phyloP scores from a whole-genome alignment of 2,329 filamentous ascomycete species.

The Cercospora brassicicola region DNA sequence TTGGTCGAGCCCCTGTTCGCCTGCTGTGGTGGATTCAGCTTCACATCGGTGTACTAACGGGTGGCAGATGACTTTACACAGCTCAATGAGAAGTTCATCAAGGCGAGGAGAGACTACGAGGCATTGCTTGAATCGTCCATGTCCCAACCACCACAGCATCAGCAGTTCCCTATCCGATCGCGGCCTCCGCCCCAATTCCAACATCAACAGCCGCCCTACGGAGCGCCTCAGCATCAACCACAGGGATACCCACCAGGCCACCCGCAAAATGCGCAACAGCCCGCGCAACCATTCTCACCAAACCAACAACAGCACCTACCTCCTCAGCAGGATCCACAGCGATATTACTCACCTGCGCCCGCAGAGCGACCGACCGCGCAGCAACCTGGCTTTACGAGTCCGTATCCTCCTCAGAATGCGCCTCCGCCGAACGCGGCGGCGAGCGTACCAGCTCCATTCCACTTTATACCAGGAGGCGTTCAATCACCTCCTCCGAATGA shows the following conservation, averaged over 20 bases:
- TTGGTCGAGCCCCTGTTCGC: conserved; percentile 42
- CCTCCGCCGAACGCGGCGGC: conserved; percentile 24
- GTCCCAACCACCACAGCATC: conserved; percentile 71
- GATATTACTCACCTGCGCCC: conserved; percentile 43
- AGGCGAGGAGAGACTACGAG: conserved; percentile 94
- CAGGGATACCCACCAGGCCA: conserved; percentile 26
- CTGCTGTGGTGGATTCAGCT: background rate
- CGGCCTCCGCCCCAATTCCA: conserved; percentile 30
- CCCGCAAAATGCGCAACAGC: conserved; percentile 4
- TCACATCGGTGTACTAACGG: background rate
- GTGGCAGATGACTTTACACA: conserved; percentile 90
- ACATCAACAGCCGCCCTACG: conserved; percentile 32
- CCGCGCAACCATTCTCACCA: conserved; percentile 37
- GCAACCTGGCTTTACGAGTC: conserved; percentile 32
- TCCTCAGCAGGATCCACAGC: conserved; percentile 35
- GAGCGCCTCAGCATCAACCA: conserved; percentile 40
- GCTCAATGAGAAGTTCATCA: conserved; percentile 99
- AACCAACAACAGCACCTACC: conserved; percentile 34
- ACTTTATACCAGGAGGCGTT: conserved; percentile 40
- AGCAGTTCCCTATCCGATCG: conserved; percentile 35
- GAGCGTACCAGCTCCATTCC: conserved; percentile 38
- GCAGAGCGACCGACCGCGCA: conserved; percentile 32
- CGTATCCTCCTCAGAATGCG: conserved; percentile 31
- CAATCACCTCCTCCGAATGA: conserved; percentile 27
- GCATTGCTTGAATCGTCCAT: conserved; percentile 93